Percentiles rank a stretch among this genome's conserved stretches.
Evolutionary conservation across 2,329 filamentous ascomycete genomes (phyloP).

Genomic region (Fusarium sororula): DNA sequence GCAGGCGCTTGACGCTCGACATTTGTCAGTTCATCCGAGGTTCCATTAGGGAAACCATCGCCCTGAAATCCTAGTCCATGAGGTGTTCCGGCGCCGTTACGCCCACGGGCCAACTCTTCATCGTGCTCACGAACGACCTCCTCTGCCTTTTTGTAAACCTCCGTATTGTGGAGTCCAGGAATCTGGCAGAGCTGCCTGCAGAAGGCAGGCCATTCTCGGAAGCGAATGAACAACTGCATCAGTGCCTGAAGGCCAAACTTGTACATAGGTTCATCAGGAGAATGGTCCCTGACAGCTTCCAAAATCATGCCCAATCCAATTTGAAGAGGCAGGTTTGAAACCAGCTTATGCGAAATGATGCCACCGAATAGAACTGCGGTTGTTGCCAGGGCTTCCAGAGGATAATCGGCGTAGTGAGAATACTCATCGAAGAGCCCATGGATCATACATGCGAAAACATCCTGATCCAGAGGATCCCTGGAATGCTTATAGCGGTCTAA

Average conservation of each 20-base stretch:
- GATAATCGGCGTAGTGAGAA: slow-evolving; percentile 93
- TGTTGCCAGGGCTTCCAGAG: slow-evolving; percentile 92
- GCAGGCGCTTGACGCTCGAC: slow-evolving; percentile 71
- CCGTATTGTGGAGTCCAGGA: slow-evolving; percentile 82
- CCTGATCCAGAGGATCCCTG: slow-evolving; percentile 83
- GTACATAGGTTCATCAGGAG: slow-evolving; percentile 90
- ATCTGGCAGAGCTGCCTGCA: slow-evolving; percentile 87
- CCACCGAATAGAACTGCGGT: slow-evolving; percentile 97
- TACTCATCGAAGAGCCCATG: slow-evolving; percentile 98
- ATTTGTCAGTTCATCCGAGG: slow-evolving; percentile 67
- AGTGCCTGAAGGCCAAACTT: slow-evolving; percentile 97
- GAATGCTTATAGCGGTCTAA: slow-evolving; percentile 91
- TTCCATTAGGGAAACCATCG: slow-evolving; percentile 74
- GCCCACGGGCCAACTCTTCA: slow-evolving; percentile 65
- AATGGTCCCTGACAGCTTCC: slow-evolving; percentile 90
- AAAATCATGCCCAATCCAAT: slow-evolving; percentile 97
- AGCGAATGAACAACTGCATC: slow-evolving; percentile 83
- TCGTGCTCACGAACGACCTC: slow-evolving; percentile 78
- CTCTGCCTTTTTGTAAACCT: slow-evolving; percentile 83
- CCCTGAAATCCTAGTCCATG: slow-evolving; percentile 50
- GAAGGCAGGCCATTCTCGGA: slow-evolving; percentile 95
- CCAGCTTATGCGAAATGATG: slow-evolving; percentile 92
- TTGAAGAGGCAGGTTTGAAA: slow-evolving; percentile 89
- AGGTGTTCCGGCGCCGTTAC: slow-evolving; percentile 59
- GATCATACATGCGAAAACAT: slow-evolving; percentile 98